phyloP scores from a whole-genome alignment of 1,284 basidiomycete species.

The Schizopora paradoxa region DNA sequence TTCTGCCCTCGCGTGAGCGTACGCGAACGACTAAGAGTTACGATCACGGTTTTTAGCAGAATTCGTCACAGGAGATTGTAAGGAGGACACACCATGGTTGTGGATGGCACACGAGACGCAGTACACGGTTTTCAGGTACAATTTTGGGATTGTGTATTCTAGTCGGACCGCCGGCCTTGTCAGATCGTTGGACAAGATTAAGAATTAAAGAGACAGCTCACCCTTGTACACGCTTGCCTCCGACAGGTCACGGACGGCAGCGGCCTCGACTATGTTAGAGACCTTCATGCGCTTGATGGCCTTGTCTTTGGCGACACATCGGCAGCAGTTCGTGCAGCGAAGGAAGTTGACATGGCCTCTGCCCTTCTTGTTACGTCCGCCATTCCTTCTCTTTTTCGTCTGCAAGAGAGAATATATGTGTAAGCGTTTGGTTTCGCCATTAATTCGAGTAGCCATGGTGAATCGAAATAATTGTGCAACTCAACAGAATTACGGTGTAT shows the following conservation, averaged over 20 bases:
- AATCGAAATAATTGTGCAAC: too few species aligned
- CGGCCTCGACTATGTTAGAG: constrained; percentile 99
- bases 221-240: constrained; percentile 94
- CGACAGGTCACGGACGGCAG: constrained; percentile 95
- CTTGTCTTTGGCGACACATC: constrained; percentile 95
- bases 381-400: constrained; percentile 99
- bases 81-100: constrained; percentile 74
- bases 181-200: constrained; percentile 11
- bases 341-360: constrained; percentile 93
- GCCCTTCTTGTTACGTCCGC: constrained; percentile 97
- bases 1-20: constrained; percentile 86
- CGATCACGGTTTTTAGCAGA: constrained; percentile 2
- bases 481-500: too few species aligned
- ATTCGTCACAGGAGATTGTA: not conserved
- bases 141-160: constrained; percentile 97
- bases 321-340: constrained; percentile 98
- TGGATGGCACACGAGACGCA: constrained; percentile 99
- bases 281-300: constrained; percentile 99
- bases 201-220: constrained; percentile 34
- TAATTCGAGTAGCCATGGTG: too few species aligned
- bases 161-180: constrained; percentile 18
- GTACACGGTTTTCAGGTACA: constrained; percentile 99
- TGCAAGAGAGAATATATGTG: constrained; percentile 31
- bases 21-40: constrained; percentile 94
- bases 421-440: too few species aligned